Percentiles rank a stretch among this genome's conserved stretches.
Evolutionary conservation across 805 yeast species (phyloP).

Genomic region (Kluyveromyces nonfermentans): DNA sequence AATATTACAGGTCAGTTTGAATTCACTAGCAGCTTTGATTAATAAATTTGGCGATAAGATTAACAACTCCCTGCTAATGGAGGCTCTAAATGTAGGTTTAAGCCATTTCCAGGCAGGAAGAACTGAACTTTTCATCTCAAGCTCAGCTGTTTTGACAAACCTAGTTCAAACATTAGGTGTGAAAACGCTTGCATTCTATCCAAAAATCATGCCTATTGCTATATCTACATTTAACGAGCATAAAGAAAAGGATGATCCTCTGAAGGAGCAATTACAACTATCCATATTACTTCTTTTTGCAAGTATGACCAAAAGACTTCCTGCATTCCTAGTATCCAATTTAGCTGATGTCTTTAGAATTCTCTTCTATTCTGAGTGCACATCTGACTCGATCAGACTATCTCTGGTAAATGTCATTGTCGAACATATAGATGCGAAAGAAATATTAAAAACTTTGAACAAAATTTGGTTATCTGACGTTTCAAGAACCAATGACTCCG

Average conservation of each 20-base stretch:
- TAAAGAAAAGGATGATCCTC: slow-evolving; percentile 13
- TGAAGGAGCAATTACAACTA: slow-evolving; percentile 44
- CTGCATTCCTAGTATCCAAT: slow-evolving; percentile 70
- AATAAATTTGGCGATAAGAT: slow-evolving; percentile 49
- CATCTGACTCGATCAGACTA: slow-evolving; percentile 51
- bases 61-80: slow-evolving; percentile 38
- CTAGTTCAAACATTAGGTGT: slow-evolving; percentile 73
- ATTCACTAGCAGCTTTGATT: slow-evolving; percentile 54
- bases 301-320: slow-evolving; percentile 70
- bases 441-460: slow-evolving; percentile 51
- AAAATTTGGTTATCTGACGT: slow-evolving; percentile 48
- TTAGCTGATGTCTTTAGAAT: slow-evolving; percentile 52
- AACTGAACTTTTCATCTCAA: slow-evolving; percentile 61
- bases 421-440: slow-evolving; percentile 56
- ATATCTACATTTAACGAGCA: slow-evolving; percentile 45
- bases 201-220: slow-evolving; percentile 73
- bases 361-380: slow-evolving; percentile 46
- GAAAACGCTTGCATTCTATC: slow-evolving; percentile 73
- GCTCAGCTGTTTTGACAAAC: slow-evolving; percentile 63
- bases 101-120: slow-evolving; percentile 40
- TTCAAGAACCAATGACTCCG: slow-evolving; percentile 29
- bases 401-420: slow-evolving; percentile 54
- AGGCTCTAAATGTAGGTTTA: slow-evolving; percentile 42
- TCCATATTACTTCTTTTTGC: slow-evolving; percentile 66
- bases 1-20: slow-evolving; percentile 60